These are phyloP conservation scores for Chalciporus piperatus DNA, from an alignment of 768 basidiomycete species.

Conservation along the genomic window DNA sequence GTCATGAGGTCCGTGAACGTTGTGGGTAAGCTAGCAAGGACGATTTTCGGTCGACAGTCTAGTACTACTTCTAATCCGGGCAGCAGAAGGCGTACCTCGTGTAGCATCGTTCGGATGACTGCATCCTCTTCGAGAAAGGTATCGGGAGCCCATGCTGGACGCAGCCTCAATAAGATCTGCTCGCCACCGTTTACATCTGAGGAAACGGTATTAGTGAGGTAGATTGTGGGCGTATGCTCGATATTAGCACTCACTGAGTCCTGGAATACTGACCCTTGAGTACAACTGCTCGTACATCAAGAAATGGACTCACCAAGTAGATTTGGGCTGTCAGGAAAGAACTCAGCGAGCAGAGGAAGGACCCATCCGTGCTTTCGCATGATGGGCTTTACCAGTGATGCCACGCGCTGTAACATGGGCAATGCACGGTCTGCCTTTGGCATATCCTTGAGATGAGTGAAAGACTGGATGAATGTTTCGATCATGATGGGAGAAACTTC, in stretches of 20 bases:
- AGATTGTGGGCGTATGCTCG: not conserved
- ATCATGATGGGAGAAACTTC: conserved; percentile 38
- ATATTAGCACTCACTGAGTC: conserved; percentile 35
- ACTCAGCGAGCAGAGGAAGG: conserved; percentile 78
- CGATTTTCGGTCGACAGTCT: not conserved
- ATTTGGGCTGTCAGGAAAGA: conserved; percentile 73
- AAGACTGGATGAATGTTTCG: conserved; percentile 59
- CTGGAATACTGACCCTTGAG: conserved; percentile 20
- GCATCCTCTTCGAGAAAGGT: conserved; percentile 75
- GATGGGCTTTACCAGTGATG: conserved; percentile 86
- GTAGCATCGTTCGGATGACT: conserved; percentile 82
- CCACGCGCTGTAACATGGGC: conserved; percentile 62
- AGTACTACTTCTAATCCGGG: no score
- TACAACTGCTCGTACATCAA: not conserved
- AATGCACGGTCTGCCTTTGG: conserved; percentile 69
- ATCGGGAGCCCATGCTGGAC: conserved; percentile 64
- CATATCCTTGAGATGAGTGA: conserved; percentile 67
- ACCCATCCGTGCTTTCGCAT: conserved; percentile 86
- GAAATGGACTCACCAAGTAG: conserved; percentile 58
- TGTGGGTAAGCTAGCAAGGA: conserved; percentile 71
- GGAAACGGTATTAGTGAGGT: conserved; percentile 2
- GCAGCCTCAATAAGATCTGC: conserved; percentile 79
- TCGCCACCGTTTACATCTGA: conserved; percentile 76
- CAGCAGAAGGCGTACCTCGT: conserved; percentile 56
- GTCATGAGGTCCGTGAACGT: conserved; percentile 87